These are phyloP conservation scores for Hypericum androsaemum DNA, from an alignment of 345 rosid species.

Conservation along the genomic window DNA sequence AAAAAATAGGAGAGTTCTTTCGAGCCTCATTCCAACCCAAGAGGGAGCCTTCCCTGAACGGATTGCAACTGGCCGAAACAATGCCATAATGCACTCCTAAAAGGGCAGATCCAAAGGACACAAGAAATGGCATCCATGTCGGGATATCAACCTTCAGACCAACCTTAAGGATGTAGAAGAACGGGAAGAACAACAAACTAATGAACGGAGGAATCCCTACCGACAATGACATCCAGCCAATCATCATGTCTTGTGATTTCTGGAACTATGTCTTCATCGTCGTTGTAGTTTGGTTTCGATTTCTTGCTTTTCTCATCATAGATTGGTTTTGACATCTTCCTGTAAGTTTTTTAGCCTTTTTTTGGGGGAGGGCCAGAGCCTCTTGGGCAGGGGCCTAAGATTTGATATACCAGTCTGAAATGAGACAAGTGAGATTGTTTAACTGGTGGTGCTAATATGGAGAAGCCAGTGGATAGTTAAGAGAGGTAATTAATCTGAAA, in stretches of 20 bases:
- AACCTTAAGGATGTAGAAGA: conserved; percentile 81
- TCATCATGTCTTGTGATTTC: conserved; percentile 89
- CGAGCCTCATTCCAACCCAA: conserved; percentile 92
- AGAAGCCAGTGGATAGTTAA: conserved; percentile 16
- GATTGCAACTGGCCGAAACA: conserved; percentile 95
- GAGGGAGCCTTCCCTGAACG: conserved; percentile 76
- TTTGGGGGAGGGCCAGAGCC: conserved; percentile 64
- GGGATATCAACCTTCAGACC: conserved; percentile 74
- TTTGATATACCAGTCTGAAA: conserved; percentile 30
- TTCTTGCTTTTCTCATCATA: too few species aligned
- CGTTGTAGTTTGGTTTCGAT: conserved; percentile 12
- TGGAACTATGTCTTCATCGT: conserved; percentile 43
- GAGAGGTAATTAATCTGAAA: neutral
- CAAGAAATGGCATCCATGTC: conserved; percentile 71
- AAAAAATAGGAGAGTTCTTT: conserved; percentile 92
- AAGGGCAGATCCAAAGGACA: conserved; percentile 78
- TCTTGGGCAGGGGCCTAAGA: conserved; percentile 55
- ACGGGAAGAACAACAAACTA: conserved; percentile 74
- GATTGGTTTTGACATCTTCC: conserved; percentile 34
- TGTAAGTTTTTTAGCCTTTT: conserved; percentile 43
- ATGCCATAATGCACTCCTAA: conserved; percentile 85
- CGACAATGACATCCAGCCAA: conserved; percentile 63
- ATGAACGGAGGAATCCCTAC: conserved; percentile 65
- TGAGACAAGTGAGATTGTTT: conserved; percentile 13
- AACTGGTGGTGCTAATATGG: conserved; percentile 13